These are phyloP conservation scores for Mycotypha africana DNA, from an alignment of 371 early-diverging fungal species.

Conservation along the genomic window DNA sequence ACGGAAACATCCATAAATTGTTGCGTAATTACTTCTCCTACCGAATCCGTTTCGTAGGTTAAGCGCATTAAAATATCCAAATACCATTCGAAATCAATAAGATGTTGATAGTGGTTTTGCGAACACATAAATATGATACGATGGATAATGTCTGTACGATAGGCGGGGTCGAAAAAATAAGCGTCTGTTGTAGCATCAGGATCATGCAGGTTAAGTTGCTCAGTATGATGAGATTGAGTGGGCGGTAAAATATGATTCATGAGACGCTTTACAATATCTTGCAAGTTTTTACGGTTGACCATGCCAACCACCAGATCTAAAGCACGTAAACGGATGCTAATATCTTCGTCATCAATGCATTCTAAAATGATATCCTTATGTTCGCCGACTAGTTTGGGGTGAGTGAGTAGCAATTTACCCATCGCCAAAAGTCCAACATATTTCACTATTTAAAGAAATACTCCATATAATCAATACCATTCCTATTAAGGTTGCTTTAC, in stretches of 20 bases:
- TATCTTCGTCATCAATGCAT: conserved; percentile 90
- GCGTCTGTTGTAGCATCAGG: no score
- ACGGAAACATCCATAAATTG: conserved; percentile 89
- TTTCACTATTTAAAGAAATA: conserved; percentile 56
- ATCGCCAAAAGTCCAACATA: conserved; percentile 89
- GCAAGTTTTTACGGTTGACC: conserved; percentile 75
- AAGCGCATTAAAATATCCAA: conserved; percentile 75
- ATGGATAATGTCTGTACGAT: conserved; percentile 75
- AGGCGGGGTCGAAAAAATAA: conserved; percentile 61
- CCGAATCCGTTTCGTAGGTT: conserved; percentile 66
- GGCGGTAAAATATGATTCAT: conserved; percentile 69
- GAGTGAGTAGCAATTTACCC: conserved; percentile 70
- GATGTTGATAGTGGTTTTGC: conserved; percentile 74
- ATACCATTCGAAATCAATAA: conserved; percentile 96
- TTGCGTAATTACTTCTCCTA: conserved; percentile 60
- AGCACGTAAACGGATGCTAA: conserved; percentile 84
- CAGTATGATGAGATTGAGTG: conserved; percentile 7
- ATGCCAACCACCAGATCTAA: conserved; percentile 82
- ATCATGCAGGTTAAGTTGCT: conserved; percentile 24
- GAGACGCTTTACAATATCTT: conserved; percentile 77
- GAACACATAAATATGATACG: conserved; percentile 81
- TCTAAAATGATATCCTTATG: conserved; percentile 80
- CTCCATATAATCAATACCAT: no score
- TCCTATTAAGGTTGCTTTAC: no score
- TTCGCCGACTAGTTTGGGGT: conserved; percentile 80